Evolutionary conservation across 352 stramenopile species (phyloP).

Genomic region (Nothophytophthora sp.): DNA sequence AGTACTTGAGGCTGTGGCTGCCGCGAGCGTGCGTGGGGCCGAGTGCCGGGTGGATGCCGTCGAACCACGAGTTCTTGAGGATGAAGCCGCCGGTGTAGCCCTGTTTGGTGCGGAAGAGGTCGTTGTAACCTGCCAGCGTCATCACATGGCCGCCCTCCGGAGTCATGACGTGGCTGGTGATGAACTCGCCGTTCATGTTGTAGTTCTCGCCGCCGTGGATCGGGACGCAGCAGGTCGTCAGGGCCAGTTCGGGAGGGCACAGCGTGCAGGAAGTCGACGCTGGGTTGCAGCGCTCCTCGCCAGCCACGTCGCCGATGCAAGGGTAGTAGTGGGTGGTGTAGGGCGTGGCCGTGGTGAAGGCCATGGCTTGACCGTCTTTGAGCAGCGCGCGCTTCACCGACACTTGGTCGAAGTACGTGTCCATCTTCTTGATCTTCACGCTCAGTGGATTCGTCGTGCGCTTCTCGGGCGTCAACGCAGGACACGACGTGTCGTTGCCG

Average conservation of each 20-base stretch:
- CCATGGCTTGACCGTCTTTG: conserved; percentile 42
- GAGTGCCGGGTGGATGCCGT: conserved; percentile 58
- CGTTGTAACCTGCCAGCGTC: conserved; percentile 74
- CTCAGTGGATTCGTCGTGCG: conserved; percentile 48
- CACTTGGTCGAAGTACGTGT: conserved; percentile 40
- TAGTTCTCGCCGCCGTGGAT: conserved; percentile 44
- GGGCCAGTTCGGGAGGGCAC: conserved; percentile 45
- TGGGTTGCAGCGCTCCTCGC: conserved; percentile 56
- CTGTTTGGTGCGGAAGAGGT: conserved; percentile 58
- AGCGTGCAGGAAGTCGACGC: conserved; percentile 47
- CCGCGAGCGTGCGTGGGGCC: conserved; percentile 59
- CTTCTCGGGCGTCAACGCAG: conserved; percentile 34
- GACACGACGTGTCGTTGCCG: conserved; percentile 52
- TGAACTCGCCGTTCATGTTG: conserved; percentile 73
- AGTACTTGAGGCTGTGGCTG: conserved; percentile 73
- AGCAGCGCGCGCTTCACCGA: conserved; percentile 48
- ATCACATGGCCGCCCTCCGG: conserved; percentile 65
- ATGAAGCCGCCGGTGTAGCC: conserved; percentile 70
- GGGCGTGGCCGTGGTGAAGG: conserved; percentile 54
- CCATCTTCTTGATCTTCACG: conserved; percentile 47
- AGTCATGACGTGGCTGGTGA: conserved; percentile 52
- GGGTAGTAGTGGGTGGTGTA: conserved; percentile 69
- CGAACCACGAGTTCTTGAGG: conserved; percentile 80
- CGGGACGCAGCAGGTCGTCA: conserved; percentile 60
- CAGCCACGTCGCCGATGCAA: conserved; percentile 49